These are phyloP conservation scores for Candida golubevii DNA, from an alignment of 805 yeast species.

Conservation along the genomic window DNA sequence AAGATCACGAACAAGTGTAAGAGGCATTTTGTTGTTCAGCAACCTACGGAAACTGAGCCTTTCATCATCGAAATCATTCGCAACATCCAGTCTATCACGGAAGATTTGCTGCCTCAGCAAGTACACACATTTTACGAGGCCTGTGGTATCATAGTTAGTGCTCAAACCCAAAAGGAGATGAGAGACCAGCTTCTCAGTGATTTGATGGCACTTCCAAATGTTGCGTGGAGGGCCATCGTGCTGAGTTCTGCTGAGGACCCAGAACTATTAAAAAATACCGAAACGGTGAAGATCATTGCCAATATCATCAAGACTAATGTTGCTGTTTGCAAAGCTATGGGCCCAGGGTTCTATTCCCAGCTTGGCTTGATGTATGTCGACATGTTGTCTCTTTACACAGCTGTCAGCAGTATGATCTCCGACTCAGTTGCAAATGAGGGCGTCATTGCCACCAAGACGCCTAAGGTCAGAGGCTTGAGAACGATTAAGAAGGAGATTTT, in stretches of 20 bases:
- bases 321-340: slow-evolving; percentile 90
- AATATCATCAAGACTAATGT: slow-evolving; percentile 94
- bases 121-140: slow-evolving; percentile 98
- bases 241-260: slow-evolving; percentile 84
- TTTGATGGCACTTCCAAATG: slow-evolving; percentile 86
- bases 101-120: slow-evolving; percentile 93
- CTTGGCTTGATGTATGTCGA: slow-evolving; percentile 81
- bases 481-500: slow-evolving; percentile 93
- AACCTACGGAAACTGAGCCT: slow-evolving; percentile 81
- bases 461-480: slow-evolving; percentile 90
- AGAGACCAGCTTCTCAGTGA: slow-evolving; percentile 71
- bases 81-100: slow-evolving; percentile 79
- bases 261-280: slow-evolving; percentile 66
- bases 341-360: slow-evolving; percentile 87
- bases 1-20: slow-evolving; percentile 94
- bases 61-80: slow-evolving; percentile 86
- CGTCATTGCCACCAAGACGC: slow-evolving; percentile 86
- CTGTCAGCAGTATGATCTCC: slow-evolving; percentile 83
- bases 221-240: slow-evolving; percentile 91
- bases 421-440: slow-evolving; percentile 78
- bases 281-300: slow-evolving; percentile 87
- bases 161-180: slow-evolving; percentile 66
- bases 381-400: slow-evolving; percentile 83
- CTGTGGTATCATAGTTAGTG: slow-evolving; percentile 88
- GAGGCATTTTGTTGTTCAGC: slow-evolving; percentile 87